Conservation (phyloP, 1,284 basidiomycete species). For the Rhodofomes roseus region DNA sequence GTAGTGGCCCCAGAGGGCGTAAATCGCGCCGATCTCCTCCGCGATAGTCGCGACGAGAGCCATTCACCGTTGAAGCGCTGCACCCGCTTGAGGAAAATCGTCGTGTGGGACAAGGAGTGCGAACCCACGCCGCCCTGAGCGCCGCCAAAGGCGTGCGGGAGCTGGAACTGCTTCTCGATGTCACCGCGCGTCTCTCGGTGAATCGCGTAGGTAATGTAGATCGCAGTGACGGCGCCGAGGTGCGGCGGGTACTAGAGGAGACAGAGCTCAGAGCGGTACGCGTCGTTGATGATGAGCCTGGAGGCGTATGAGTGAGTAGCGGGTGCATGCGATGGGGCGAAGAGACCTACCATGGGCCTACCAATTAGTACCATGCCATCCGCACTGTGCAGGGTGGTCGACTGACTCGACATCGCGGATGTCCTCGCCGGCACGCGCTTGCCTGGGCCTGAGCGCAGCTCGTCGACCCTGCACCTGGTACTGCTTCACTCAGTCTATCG, state of each 20-base stretch:
- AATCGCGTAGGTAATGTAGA: conserved; percentile 82
- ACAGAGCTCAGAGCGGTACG: conserved; percentile 87
- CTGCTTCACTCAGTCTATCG: too few species aligned
- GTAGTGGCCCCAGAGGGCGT: conserved; percentile 83
- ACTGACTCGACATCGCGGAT: too few species aligned
- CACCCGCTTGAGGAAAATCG: conserved; percentile 32
- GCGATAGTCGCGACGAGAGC: conserved; percentile 79
- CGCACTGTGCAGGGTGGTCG: too few species aligned
- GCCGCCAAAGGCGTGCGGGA: conserved; percentile 8
- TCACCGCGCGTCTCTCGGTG: conserved; percentile 51
- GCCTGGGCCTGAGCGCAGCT: too few species aligned
- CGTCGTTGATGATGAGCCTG: conserved; percentile 98
- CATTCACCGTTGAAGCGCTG: conserved; percentile 78
- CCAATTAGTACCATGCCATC: too few species aligned
- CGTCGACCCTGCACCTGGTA: too few species aligned
- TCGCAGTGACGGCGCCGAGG: conserved; percentile 86
- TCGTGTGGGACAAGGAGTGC: conserved; percentile 51
- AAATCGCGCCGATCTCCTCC: conserved; percentile 87
- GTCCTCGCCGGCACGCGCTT: too few species aligned
- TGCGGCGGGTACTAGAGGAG: conserved; percentile 93
- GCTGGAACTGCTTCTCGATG: conserved; percentile 25
- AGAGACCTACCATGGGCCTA: conserved; percentile 50
- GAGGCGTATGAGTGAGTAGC: background rate
- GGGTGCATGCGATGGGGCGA: background rate
- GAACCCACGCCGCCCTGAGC: conserved; percentile 18